These are phyloP conservation scores for Omphalea diandra DNA, from an alignment of 441 rosid species.

Conservation along the genomic window DNA sequence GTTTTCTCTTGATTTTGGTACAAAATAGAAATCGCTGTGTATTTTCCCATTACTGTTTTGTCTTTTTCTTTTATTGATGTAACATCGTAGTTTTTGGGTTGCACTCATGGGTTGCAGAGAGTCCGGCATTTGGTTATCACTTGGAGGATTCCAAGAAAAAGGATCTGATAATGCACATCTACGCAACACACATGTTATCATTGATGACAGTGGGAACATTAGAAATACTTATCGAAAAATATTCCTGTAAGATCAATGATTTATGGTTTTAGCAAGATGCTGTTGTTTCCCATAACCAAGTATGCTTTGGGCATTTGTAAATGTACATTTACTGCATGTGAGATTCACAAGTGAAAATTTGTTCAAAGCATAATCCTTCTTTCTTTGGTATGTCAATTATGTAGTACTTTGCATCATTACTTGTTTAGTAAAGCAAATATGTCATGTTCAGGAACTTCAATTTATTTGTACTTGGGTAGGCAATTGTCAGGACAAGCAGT, in stretches of 20 bases:
- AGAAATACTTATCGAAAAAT: slow-evolving; percentile 70
- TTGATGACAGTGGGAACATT: slow-evolving; percentile 74
- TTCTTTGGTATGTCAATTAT: neutral
- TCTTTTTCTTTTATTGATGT: neutral
- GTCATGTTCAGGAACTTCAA: too few species aligned
- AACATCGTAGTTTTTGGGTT: neutral
- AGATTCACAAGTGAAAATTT: neutral
- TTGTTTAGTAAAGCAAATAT: neutral
- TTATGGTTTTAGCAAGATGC: slow-evolving; percentile 7
- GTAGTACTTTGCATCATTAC: neutral
- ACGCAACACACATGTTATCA: slow-evolving; percentile 82
- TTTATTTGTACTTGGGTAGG: too few species aligned
- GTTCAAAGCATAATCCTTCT: neutral
- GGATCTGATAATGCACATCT: slow-evolving; percentile 68
- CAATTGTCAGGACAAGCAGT: neutral
- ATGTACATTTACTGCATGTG: neutral
- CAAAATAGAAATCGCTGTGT: too few species aligned
- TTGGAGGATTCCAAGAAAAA: slow-evolving; percentile 93
- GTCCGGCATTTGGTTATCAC: slow-evolving; percentile 81
- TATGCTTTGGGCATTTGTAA: neutral
- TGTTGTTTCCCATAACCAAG: neutral
- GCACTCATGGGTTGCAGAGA: slow-evolving; percentile 49
- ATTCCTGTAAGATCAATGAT: slow-evolving; percentile 56
- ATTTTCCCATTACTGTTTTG: too few species aligned
- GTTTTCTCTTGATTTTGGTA: too few species aligned